A percentile compares a stretch with the other conserved stretches of the same genome.
Evolutionary conservation across 257 asterid genomes (phyloP).

Genomic region (Ballota nigra): DNA sequence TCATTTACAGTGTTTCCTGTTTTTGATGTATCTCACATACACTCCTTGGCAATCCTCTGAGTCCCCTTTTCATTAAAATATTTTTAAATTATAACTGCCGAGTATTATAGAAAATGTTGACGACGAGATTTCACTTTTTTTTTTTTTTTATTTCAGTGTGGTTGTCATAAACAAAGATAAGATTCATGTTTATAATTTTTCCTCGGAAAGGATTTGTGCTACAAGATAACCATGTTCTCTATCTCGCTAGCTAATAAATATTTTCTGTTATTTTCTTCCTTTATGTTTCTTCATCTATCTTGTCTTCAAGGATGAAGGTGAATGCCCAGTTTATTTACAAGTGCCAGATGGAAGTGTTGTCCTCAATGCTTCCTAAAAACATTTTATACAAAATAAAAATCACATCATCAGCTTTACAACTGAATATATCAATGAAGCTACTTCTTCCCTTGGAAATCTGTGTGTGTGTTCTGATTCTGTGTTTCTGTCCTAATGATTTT

Average conservation of each 20-base stretch:
- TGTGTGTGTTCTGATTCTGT: neutral
- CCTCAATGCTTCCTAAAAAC: neutral
- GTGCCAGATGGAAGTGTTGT: neutral
- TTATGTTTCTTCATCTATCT: neutral
- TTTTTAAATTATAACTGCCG: neutral
- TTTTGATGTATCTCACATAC: too few species aligned
- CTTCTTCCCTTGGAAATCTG: neutral
- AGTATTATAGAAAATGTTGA: neutral
- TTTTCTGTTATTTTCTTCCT: neutral
- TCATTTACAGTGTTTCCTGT: too few species aligned
- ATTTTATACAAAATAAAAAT: too few species aligned
- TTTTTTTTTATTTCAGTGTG: neutral
- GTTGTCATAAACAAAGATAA: neutral
- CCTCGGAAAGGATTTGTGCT: neutral
- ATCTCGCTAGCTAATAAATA: neutral
- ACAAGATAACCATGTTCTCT: neutral
- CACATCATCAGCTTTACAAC: neutral
- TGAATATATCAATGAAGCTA: neutral
- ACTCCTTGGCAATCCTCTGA: too few species aligned
- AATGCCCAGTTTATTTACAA: neutral
- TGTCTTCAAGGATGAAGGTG: neutral
- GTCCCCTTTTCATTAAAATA: too few species aligned
- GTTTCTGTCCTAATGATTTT: neutral
- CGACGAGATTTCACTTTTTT: neutral
- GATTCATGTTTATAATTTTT: neutral